These are phyloP conservation scores for Malbranchea zuffiana DNA, from an alignment of 2,329 filamentous ascomycete genomes.

Conservation along the genomic window DNA sequence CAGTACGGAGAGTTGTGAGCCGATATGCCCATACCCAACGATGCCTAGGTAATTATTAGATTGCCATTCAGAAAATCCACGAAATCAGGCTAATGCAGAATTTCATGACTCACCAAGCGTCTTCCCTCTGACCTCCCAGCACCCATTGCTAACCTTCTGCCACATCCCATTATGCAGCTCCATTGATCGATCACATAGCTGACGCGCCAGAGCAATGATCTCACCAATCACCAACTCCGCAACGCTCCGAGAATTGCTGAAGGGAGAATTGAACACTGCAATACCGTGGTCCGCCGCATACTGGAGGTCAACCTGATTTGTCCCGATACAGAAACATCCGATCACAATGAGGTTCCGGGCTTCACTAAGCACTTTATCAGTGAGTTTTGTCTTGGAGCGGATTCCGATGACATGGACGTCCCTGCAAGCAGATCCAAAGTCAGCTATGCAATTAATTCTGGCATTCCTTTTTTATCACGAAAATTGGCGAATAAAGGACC, in stretches of 20 bases:
- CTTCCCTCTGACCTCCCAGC: constrained; percentile 98
- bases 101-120: constrained; percentile 56
- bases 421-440: constrained; percentile 36
- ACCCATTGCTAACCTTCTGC: constrained; percentile 95
- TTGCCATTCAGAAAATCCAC: constrained; percentile 2
- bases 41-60: constrained; percentile 47
- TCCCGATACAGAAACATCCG: constrained; percentile 98
- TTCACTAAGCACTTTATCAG: constrained; percentile 68
- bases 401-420: constrained; percentile 97
- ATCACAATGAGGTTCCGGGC: constrained; percentile 92
- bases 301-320: constrained; percentile 46
- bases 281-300: constrained; percentile 51
- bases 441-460: constrained; percentile 13
- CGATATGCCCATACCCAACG: constrained; percentile 94
- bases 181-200: constrained; percentile 82
- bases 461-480: background rate
- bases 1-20: constrained; percentile 86
- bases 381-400: constrained; percentile 93
- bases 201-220: constrained; percentile 82
- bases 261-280: constrained; percentile 97
- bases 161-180: constrained; percentile 91
- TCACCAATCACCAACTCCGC: constrained; percentile 92
- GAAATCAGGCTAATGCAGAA: constrained; percentile 3
- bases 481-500: background rate
- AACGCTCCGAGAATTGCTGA: constrained; percentile 94